Base-by-base conservation (phyloP, 306 rosid genomes). In the Boehmeria nivea region DNA sequence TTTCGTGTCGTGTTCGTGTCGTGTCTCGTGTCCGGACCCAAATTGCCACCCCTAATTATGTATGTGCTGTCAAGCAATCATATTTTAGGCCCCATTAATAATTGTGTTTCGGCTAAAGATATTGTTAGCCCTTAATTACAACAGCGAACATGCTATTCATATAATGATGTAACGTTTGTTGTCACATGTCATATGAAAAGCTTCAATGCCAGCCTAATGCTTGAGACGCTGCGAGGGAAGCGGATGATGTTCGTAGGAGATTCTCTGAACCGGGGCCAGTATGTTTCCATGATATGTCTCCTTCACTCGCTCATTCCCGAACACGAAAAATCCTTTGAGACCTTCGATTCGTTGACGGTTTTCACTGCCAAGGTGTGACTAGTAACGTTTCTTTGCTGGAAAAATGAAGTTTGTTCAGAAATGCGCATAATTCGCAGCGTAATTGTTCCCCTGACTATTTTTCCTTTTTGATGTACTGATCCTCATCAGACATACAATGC, bases 181-280 rank as follows among this genome's bases (percentile, higher is more conserved):
- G 19, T 59, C 33, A 12, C 57, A 12, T 45, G 54, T 55, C 43
- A 15, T 54, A 50, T 28, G 8, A 4, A 59, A 34, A 91, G 99
- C 49, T 91, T 82, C 73, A 87, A 91, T 58, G 99, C 93, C 1
- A 87, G 86, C 16, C 48, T 82, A 75, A 79, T 84, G 87, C 87
- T 91, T 11, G 99, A 91, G 77, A 22, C 83, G 16, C 81, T 91
- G 23, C 88, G 96, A 33, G 96, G 96, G 42, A 91, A 85, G 73
- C 63, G 89, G 72, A 87, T 91, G 94, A 87, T 91, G 95, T 91
- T 72, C 57, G 95, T 83, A 2, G 99, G 99, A 22, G 99, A 91
- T 57, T 91, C 99, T 27, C 82, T 91, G 40, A 91, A 91, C 59
- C 68, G 99, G 1, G 99, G 96, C n/a, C 96, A 87, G 18, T 91